These are phyloP conservation scores for Purpureocillium lavendulum DNA, from an alignment of 2,329 filamentous ascomycete species.

Conservation along the genomic window DNA sequence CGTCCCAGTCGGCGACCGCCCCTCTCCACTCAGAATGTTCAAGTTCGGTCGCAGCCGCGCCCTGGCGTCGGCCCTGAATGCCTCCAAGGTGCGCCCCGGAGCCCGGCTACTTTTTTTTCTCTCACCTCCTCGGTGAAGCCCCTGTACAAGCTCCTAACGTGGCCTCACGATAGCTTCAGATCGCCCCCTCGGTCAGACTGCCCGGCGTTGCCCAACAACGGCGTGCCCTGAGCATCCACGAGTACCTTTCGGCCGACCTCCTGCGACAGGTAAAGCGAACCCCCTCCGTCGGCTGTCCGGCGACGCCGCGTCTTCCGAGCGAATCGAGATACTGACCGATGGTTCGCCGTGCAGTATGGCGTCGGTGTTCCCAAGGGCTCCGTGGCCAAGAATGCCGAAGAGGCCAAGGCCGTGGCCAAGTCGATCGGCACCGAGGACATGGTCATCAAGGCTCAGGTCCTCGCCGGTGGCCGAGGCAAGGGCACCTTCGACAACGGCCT, in stretches of 20 bases:
- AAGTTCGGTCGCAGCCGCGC: constrained; percentile 76
- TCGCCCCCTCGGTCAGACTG: constrained; percentile 43
- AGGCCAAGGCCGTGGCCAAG: constrained; percentile 89
- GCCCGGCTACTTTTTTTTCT: constrained; percentile 9
- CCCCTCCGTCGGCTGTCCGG: constrained; percentile 7
- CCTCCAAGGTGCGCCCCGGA: constrained; percentile 57
- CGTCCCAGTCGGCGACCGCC: constrained; percentile 9
- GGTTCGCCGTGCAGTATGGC: constrained; percentile 60
- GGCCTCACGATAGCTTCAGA: constrained; percentile 13
- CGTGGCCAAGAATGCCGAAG: constrained; percentile 73
- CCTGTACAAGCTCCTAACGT: constrained; percentile 4
- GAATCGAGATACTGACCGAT: constrained; percentile 7
- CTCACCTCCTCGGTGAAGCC: constrained; percentile 5
- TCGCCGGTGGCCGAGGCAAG: constrained; percentile 96
- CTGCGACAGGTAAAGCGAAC: constrained; percentile 55
- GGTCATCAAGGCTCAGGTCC: constrained; percentile 99
- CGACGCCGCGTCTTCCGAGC: constrained; percentile 2
- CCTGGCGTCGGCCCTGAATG: constrained; percentile 70
- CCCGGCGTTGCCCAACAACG: constrained; percentile 68
- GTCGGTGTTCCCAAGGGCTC: constrained; percentile 85
- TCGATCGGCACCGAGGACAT: constrained; percentile 89
- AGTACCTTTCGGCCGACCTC: constrained; percentile 92
- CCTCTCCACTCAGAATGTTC: constrained; percentile 57
- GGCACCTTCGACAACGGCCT: constrained; percentile 96
- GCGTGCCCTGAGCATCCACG: constrained; percentile 91